These are phyloP conservation scores for Apiotrichum domesticum DNA, from an alignment of 1,284 basidiomycete genomes.

Conservation along the genomic window DNA sequence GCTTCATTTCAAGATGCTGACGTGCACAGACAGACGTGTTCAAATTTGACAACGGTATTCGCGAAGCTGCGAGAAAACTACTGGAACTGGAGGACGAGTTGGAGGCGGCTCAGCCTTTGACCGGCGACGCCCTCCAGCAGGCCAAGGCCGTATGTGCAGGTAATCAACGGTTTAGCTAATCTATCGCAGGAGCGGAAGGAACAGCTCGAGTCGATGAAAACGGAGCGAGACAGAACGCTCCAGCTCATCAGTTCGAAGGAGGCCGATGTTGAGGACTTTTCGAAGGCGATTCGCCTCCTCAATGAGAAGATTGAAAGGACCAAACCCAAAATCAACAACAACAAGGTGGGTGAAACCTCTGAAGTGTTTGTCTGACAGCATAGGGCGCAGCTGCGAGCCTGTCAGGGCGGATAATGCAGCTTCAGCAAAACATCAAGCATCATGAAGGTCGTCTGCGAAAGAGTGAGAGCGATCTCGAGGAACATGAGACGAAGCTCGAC, in stretches of 20 bases:
- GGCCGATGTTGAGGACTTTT: constrained; percentile 55
- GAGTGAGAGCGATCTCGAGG: too few species aligned
- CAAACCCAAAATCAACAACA: background rate
- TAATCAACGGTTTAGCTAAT: background rate
- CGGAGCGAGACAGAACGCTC: constrained; percentile 63
- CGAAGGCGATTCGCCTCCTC: background rate
- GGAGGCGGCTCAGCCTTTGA: background rate
- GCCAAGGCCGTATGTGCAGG: background rate
- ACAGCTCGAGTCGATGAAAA: constrained; percentile 56
- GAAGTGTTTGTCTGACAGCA: too few species aligned
- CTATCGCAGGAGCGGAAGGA: background rate
- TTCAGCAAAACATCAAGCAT: too few species aligned
- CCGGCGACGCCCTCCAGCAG: constrained; percentile 3
- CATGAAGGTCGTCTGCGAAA: too few species aligned
- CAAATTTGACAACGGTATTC: background rate
- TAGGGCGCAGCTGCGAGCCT: too few species aligned
- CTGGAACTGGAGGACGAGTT: constrained; percentile 1
- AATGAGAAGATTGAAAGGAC: background rate
- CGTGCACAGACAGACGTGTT: too few species aligned
- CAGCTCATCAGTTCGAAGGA: too few species aligned
- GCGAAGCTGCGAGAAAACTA: background rate
- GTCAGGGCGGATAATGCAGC: too few species aligned
- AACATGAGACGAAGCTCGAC: too few species aligned
- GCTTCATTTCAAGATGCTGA: too few species aligned
- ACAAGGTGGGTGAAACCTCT: too few species aligned